These are phyloP conservation scores for Cunninghamia lanceolata DNA, from an alignment of 75 land plant species.

Conservation along the genomic window DNA sequence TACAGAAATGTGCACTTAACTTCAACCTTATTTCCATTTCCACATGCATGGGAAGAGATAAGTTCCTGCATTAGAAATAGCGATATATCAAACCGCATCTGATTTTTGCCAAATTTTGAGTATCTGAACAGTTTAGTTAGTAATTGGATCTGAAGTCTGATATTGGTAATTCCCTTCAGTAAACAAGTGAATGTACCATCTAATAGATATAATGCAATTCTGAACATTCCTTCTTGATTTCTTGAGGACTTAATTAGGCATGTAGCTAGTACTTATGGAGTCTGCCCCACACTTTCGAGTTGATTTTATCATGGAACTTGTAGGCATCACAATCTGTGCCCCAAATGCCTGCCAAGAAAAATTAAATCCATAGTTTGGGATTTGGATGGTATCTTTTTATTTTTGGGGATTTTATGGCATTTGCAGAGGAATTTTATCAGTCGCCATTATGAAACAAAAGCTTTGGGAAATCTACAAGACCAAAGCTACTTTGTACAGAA, in stretches of 20 bases:
- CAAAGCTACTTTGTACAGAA: neutral
- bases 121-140: neutral
- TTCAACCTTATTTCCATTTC: neutral
- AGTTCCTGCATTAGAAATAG: neutral
- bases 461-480: neutral
- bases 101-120: neutral
- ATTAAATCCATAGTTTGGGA: neutral
- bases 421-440: neutral
- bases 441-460: neutral
- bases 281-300: neutral
- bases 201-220: neutral
- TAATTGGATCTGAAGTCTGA: neutral
- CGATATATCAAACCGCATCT: neutral
- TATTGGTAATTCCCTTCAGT: neutral
- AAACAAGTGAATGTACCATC: neutral
- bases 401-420: neutral
- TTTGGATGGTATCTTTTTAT: neutral
- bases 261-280: neutral
- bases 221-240: neutral
- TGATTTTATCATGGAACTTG: neutral
- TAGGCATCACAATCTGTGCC: neutral
- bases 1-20: neutral
- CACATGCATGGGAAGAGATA: neutral
- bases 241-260: neutral
- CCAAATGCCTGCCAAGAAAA: neutral